Conservation (phyloP, 2,329 filamentous ascomycete genomes). For the Zasmidium cellare region DNA sequence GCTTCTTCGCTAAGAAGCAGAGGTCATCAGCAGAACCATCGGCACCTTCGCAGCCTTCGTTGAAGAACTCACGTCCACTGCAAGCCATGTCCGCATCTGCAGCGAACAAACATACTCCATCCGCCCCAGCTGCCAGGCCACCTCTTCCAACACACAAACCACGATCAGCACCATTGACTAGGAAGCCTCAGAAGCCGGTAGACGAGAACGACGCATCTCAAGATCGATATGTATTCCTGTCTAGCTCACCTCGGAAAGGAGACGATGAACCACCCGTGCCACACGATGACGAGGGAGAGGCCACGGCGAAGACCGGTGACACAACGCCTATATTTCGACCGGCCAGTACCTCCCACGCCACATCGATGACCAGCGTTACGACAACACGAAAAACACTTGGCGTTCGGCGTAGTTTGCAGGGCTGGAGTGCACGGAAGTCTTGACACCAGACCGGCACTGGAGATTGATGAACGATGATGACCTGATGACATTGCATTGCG, state of each 20-base stretch:
- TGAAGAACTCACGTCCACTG: conserved; percentile 20
- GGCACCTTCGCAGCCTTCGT: neutral
- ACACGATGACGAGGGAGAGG: neutral
- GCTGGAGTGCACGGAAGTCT: conserved; percentile 38
- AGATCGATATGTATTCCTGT: conserved; percentile 50
- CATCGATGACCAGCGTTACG: conserved; percentile 39
- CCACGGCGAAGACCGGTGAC: neutral
- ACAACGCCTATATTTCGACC: conserved; percentile 29
- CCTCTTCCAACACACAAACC: conserved; percentile 23
- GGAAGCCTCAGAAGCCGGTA: conserved; percentile 28
- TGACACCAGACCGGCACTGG: too few relatives aligned
- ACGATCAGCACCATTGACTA: conserved; percentile 34
- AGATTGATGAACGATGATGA: too few relatives aligned
- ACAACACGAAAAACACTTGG: conserved; percentile 49
- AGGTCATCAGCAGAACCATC: neutral
- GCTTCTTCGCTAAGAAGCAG: conserved; percentile 49
- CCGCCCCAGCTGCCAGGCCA: neutral
- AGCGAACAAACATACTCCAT: neutral
- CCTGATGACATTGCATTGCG: too few relatives aligned
- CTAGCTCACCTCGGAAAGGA: conserved; percentile 42
- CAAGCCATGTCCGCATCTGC: conserved; percentile 20
- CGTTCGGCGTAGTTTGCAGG: conserved; percentile 50
- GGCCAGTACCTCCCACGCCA: conserved; percentile 45
- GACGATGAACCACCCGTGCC: conserved; percentile 5
- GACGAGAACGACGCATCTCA: conserved; percentile 23